These are phyloP conservation scores for Blastobotrys petasosporus DNA, from an alignment of 1,139 yeast genomes.

Conservation along the genomic window DNA sequence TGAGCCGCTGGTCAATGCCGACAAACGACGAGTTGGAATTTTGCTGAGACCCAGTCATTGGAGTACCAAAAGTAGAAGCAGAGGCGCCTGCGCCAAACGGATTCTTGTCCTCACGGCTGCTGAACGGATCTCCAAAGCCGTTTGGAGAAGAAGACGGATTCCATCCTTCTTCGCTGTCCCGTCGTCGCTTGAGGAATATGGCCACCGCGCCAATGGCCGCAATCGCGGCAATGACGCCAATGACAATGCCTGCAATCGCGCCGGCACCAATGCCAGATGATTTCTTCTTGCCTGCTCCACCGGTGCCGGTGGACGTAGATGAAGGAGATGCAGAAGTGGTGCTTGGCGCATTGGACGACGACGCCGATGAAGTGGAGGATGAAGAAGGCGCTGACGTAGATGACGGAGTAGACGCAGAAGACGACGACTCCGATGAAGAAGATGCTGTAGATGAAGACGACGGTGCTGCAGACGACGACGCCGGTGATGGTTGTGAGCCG, in stretches of 20 bases:
- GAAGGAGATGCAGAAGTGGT: constrained; percentile 20
- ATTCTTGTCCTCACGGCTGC: constrained; percentile 25
- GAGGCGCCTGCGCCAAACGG: constrained; percentile 22
- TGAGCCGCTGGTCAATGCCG: constrained; percentile 61
- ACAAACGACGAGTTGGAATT: constrained; percentile 31
- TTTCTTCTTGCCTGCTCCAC: constrained; percentile 47
- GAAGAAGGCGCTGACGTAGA: constrained; percentile 20
- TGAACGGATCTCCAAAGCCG: constrained; percentile 16
- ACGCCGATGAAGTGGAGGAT: constrained; percentile 25
- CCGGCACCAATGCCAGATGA: constrained; percentile 28
- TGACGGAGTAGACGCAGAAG: constrained; percentile 15
- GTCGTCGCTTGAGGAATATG: constrained; percentile 41
- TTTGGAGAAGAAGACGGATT: constrained; percentile 21
- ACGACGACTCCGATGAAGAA: constrained; percentile 16
- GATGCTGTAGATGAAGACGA: constrained; percentile 16
- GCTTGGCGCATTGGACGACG: constrained; percentile 17
- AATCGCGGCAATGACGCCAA: constrained; percentile 32
- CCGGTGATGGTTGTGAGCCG: constrained; percentile 12
- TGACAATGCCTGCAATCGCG: constrained; percentile 32
- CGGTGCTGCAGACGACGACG: constrained; percentile 8
- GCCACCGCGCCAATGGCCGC: constrained; percentile 41
- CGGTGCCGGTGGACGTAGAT: constrained; percentile 18
- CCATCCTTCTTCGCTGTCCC: constrained; percentile 27
- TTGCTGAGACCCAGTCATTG: neutral
- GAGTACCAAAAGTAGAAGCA: constrained; percentile 12